These are phyloP conservation scores for Sporothrix pallida DNA, from an alignment of 2,329 filamentous ascomycete genomes.

Conservation along the genomic window DNA sequence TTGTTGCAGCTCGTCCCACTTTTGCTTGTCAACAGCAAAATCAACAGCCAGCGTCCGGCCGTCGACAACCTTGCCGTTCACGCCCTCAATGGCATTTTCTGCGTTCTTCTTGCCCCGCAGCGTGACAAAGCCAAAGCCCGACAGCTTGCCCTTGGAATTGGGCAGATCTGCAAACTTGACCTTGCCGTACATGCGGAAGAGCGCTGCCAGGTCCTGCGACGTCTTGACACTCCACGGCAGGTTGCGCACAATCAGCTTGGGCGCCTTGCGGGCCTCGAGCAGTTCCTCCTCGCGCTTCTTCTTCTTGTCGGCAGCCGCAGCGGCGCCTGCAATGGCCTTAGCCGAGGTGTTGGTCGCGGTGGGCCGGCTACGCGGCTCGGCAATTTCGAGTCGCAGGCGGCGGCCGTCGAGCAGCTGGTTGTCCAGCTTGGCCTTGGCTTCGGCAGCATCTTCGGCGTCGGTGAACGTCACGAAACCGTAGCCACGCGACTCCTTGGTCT, in stretches of 20 bases:
- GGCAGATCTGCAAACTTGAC: conserved; percentile 87
- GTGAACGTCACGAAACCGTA: conserved; percentile 98
- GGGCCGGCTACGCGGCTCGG: conserved; percentile 79
- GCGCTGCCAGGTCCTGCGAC: conserved; percentile 74
- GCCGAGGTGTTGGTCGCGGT: conserved; percentile 50
- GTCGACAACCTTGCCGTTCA: conserved; percentile 91
- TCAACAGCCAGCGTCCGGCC: conserved; percentile 90
- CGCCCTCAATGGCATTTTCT: conserved; percentile 78
- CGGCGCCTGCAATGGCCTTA: conserved; percentile 46
- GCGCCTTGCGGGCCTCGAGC: conserved; percentile 64
- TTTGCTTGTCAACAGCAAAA: conserved; percentile 91
- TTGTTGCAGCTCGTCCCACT: conserved; percentile 73
- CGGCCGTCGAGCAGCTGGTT: conserved; percentile 78
- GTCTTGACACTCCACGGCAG: conserved; percentile 95
- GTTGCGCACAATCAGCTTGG: conserved; percentile 88
- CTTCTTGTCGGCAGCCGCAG: conserved; percentile 52
- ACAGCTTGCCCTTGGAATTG: conserved; percentile 74
- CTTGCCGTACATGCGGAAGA: conserved; percentile 90
- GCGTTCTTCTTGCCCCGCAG: conserved; percentile 89
- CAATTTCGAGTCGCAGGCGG: conserved; percentile 84
- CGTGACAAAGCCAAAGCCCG: conserved; percentile 92
- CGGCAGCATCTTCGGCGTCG: conserved; percentile 85
- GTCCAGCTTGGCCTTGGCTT: conserved; percentile 81
- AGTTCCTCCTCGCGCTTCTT: conserved; percentile 65
- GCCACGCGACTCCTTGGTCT: conserved; percentile 85